A percentile compares a stretch with the other conserved stretches of the same genome.
phyloP scores from a whole-genome alignment of 148 eudicot genomes.

The Silene uniflora region DNA sequence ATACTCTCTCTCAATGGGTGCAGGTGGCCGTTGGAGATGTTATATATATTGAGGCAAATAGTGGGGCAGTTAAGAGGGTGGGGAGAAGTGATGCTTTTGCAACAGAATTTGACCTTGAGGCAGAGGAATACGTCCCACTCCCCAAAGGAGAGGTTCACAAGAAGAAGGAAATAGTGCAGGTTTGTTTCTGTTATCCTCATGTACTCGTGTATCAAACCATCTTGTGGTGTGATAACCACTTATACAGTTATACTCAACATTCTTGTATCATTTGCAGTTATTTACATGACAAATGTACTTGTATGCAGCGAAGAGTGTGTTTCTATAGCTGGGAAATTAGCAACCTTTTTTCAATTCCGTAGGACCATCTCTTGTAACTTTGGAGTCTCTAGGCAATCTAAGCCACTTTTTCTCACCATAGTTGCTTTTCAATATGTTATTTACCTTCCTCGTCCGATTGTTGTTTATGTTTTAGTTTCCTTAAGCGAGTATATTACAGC shows the following conservation, averaged over 20 bases:
- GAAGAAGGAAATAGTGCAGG: slow-evolving; percentile 99
- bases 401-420: background rate
- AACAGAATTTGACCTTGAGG: slow-evolving; percentile 98
- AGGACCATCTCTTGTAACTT: background rate
- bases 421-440: background rate
- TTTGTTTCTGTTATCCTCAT: slow-evolving; percentile 26
- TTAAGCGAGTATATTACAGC: too few species aligned
- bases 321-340: background rate
- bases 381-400: background rate
- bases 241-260: too few species aligned
- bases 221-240: background rate
- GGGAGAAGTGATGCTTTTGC: slow-evolving; percentile 99
- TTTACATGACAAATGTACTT: background rate
- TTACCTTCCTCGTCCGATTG: too few species aligned
- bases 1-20: slow-evolving; percentile 13
- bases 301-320: background rate
- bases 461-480: too few species aligned
- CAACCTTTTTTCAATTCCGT: background rate
- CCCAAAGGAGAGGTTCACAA: slow-evolving; percentile 99
- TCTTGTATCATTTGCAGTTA: background rate
- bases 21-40: slow-evolving; percentile 99
- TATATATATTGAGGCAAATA: slow-evolving; percentile 91
- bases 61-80: slow-evolving; percentile 97
- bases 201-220: background rate
- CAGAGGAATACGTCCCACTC: slow-evolving; percentile 98